A percentile compares a stretch with the other conserved stretches of the same genome.
Conservation (phyloP, 345 rosid species). For the Corchorus olitorius region DNA sequence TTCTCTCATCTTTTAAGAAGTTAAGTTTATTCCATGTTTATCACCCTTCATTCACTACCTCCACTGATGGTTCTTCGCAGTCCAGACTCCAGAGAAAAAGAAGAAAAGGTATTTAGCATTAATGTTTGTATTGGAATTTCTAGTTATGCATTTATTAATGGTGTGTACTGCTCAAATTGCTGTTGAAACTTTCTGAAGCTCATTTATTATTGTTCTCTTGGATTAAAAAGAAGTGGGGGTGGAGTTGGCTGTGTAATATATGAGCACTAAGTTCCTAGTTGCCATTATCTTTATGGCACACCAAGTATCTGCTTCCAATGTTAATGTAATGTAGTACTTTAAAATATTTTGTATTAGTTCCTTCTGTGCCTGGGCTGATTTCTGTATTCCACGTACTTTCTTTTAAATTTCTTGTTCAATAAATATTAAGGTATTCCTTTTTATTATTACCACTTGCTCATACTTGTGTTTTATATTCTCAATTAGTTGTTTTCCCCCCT, state of each 20-base stretch:
- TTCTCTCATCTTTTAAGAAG: background rate
- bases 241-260: constrained; percentile 14
- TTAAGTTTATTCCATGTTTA: background rate
- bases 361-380: constrained; percentile 7
- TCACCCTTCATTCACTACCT: background rate
- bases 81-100: constrained; percentile 8
- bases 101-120: constrained; percentile 5
- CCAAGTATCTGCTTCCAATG: constrained; percentile 2
- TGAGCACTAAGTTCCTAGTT: constrained; percentile 16
- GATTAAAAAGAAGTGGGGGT: background rate
- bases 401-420: background rate
- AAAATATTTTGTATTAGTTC: background rate
- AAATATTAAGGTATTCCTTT: no score
- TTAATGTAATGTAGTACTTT: constrained; percentile 20
- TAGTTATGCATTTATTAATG: background rate
- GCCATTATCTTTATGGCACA: constrained; percentile 21
- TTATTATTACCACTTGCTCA: background rate
- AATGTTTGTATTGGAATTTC: constrained; percentile 9
- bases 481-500: no score
- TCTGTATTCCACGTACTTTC: constrained; percentile 1
- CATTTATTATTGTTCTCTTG: background rate
- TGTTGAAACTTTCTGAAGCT: background rate
- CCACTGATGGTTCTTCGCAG: constrained; percentile 20
- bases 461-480: background rate
- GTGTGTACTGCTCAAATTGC: background rate